Base-by-base conservation (phyloP, 441 rosid genomes). In the Adansonia gregorii region DNA sequence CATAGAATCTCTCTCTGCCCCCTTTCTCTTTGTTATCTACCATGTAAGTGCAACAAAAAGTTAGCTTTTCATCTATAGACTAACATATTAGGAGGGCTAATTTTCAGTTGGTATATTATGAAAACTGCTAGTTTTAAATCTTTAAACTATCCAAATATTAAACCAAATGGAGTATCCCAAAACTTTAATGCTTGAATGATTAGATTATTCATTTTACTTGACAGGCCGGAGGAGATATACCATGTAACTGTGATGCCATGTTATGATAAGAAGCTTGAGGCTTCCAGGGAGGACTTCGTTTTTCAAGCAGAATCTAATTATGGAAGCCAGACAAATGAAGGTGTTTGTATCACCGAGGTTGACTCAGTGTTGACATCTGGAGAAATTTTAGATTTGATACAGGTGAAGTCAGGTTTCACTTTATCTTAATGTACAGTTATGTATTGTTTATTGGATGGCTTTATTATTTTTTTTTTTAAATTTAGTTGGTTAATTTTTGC, bases 181-280 rank as follows among this genome's bases (percentile, higher is more conserved):
- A 60, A 17, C 35, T 7, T n/a, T 51, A 17, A 27, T 67, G 59
- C 74, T 45, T 73, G 45, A 55, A 9, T 64, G 3, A 70, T 82
- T 52, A 65, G 76, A 81, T 78, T 59, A 68, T 65, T 79, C 52
- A 76, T 70, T 72, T 72, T 80, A 15, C 46, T 74, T 81, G 56
- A 77, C 81, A 96, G 99, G 92, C 87, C 93, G 8, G 88, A 90
- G 12, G 93, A 95, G 78, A 80, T 94, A 60, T 93, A 91, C 84
- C 97, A 96, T 87, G 97, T 93, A 70, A 90, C 97, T 31, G 94
- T 93, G 81, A 96, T 96, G 98, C 99, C 97, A 10, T 96, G 98
- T 75, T 94, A 93, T 78, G 99, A 96, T 84, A 96, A 94, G 87
- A 95, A 94, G 90, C 97, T 94, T 0, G 98, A 96, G 87, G 99